Conservation (phyloP, 495 filamentous ascomycete genomes). For the Aspergillus wentii region DNA sequence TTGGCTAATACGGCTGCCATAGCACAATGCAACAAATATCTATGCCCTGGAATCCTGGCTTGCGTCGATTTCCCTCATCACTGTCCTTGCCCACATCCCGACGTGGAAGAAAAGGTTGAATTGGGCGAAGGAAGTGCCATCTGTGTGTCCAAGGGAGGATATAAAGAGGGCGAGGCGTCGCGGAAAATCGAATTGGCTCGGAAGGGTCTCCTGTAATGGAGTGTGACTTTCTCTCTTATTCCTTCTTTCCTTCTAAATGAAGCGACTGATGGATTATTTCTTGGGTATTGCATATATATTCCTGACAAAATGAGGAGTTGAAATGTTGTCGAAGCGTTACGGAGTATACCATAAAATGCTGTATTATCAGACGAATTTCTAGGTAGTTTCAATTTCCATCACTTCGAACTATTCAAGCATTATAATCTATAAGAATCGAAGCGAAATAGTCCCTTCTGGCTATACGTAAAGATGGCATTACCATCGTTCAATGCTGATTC, state of each 20-base stretch:
- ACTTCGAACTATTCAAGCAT: too few species aligned
- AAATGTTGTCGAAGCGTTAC: too few species aligned
- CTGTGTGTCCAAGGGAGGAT: slow-evolving; percentile 80
- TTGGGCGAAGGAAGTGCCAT: slow-evolving; percentile 74
- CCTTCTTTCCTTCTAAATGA: too few species aligned
- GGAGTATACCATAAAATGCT: too few species aligned
- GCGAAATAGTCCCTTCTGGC: not conserved
- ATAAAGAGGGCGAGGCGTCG: slow-evolving; percentile 65
- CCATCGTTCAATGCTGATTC: not conserved
- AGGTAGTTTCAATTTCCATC: too few species aligned
- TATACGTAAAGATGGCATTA: too few species aligned
- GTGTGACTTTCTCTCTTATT: too few species aligned
- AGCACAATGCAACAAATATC: slow-evolving; percentile 81
- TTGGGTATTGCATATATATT: too few species aligned
- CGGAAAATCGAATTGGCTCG: slow-evolving; percentile 77
- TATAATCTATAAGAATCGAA: too few species aligned
- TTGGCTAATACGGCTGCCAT: not conserved
- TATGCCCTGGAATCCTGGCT: slow-evolving; percentile 85
- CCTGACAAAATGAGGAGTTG: too few species aligned
- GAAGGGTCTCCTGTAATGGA: slow-evolving; percentile 69
- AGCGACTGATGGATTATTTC: too few species aligned
- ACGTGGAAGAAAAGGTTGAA: slow-evolving; percentile 84
- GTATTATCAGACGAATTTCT: too few species aligned
- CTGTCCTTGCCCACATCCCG: slow-evolving; percentile 81
- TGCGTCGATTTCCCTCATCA: slow-evolving; percentile 94